Conservation (phyloP, 768 basidiomycete species). For the Rhizopogon sp. region DNA sequence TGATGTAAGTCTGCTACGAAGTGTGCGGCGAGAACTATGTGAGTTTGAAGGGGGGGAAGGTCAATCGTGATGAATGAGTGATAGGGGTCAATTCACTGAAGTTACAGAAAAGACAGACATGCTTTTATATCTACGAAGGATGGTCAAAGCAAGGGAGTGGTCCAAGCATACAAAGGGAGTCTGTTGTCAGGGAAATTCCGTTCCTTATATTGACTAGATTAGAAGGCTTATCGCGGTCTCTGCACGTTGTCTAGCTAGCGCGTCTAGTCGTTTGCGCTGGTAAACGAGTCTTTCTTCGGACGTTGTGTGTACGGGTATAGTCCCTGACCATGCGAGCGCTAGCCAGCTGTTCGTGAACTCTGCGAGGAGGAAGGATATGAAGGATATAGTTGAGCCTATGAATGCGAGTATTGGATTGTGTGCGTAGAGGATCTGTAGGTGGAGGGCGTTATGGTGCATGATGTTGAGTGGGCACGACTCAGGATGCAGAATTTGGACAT, state of each 20-base stretch:
- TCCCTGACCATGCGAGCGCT: conserved; percentile 33
- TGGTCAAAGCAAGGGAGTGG: too few relatives aligned
- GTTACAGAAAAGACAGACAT: too few relatives aligned
- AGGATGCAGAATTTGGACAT: conserved; percentile 30
- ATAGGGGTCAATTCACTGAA: too few relatives aligned
- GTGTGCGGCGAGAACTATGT: too few relatives aligned
- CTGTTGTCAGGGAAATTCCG: too few relatives aligned
- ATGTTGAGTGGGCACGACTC: conserved; percentile 12
- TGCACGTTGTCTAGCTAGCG: conserved; percentile 15
- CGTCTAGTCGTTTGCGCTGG: conserved; percentile 31
- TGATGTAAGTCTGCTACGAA: too few relatives aligned
- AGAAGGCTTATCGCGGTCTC: conserved; percentile 18
- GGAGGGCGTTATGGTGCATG: conserved; percentile 29
- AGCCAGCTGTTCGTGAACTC: conserved; percentile 49
- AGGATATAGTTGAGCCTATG: conserved; percentile 36
- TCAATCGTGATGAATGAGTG: too few relatives aligned
- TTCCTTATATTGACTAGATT: conserved; percentile 14
- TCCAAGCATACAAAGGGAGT: too few relatives aligned
- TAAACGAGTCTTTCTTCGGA: conserved; percentile 29
- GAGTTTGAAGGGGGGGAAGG: too few relatives aligned
- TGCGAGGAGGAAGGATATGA: conserved; percentile 43
- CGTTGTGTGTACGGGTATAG: conserved; percentile 29
- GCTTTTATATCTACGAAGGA: too few relatives aligned
- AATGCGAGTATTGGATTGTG: conserved; percentile 43
- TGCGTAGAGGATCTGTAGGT: conserved; percentile 43